Evolutionary conservation across 495 filamentous ascomycete species (phyloP), one percentile per base, ranked within the genome.

Genomic region (Talaromyces thailandensis): DNA sequence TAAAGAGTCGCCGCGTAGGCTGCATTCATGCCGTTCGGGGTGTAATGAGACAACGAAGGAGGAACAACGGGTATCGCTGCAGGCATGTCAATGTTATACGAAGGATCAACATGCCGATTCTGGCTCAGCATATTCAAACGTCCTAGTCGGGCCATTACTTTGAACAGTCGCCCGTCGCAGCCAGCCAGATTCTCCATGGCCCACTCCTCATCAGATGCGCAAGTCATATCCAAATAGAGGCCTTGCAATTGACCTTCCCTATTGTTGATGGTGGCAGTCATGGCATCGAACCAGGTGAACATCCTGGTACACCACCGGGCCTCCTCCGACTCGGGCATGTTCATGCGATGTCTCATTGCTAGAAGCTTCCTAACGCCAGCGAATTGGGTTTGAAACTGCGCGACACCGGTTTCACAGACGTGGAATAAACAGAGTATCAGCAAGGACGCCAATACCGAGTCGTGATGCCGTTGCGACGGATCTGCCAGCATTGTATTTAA

Each of bases 281-380:
- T 89, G n/a, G 91, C 92, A 70, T 96, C 93, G 66, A 95, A 91
- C 84, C 92, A 96, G 16, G 92, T 94, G 69, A 97, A 97, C 69
- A 96, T 86, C n/a, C 91, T 87, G 63, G 96, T 91, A 78, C 96
- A 92, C 93, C 93, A 98, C 48, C 85, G 87, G 31, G 90, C 84
- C 59, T 91, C 88, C 21, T 82, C 78, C 16, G 86, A 83, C 45
- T 86, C 78, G 18, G 81, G 71, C 29, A 82, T 83, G 25, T 85
- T 83, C 64, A 71, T 73, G 61, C 77, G 74, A 64, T 88, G 82
- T 60, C 93, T 83, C 75, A 98, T 86, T 11, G 87, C 83, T 11
- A 97, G 84, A 56, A 98, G 85, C 77, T 94, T 93, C 71, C 93
- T 94, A 57, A 96, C 93, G 1, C 93, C 93, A 1, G 92, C 91